Evolutionary conservation across 495 filamentous ascomycete species (phyloP), one percentile per base, ranked within the genome.

Genomic region (Podospora pseudocomata): DNA sequence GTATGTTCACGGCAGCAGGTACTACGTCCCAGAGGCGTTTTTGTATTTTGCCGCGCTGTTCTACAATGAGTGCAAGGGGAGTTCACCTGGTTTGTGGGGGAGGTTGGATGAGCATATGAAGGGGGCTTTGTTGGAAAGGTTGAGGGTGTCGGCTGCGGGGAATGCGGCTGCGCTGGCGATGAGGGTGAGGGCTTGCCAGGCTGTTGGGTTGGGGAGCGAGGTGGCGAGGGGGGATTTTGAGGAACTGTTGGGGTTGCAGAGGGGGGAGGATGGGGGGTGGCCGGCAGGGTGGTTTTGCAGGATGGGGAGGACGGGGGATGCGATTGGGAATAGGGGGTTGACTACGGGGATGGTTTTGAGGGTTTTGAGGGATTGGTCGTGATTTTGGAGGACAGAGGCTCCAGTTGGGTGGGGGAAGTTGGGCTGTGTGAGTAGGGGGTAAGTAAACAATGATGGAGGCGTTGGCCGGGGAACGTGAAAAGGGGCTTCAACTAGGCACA

Each of bases 21-120:
- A 44, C 30, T 75, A 75, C 65, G 64, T 68, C 0, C 68, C 73
- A 0, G 73, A 75, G 18, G 28, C 55, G 16, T 75, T 75, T 34
- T 49, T 75, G 1, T 75, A 75, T 56, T 72, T 68, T 19, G 62
- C 64, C 6, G 34, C 71, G 20, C 61, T 63, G 5, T 32, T 75
- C 19, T 68, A 69, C 62, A 19, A 28, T 2, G 71, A 72, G 30
- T 70, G 70, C 30, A 57, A 58, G n/a, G 28, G 27, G 28, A 65
- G 30, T 54, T 57, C 64, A 3, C 64, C 64, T 7, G 27, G 16
- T 19, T 54, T 65, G 16, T 56, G 53, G 26, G 26, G 15, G 18
- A 56, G 53, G 26, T 23, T 65, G 64, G 64, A 34, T 23, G n/a
- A 32, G 64, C 49, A 65, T 54, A 56, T 59, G 6, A 19, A 44